These are phyloP conservation scores for Tilletia horrida DNA, from an alignment of 1,284 basidiomycete genomes.

Conservation along the genomic window DNA sequence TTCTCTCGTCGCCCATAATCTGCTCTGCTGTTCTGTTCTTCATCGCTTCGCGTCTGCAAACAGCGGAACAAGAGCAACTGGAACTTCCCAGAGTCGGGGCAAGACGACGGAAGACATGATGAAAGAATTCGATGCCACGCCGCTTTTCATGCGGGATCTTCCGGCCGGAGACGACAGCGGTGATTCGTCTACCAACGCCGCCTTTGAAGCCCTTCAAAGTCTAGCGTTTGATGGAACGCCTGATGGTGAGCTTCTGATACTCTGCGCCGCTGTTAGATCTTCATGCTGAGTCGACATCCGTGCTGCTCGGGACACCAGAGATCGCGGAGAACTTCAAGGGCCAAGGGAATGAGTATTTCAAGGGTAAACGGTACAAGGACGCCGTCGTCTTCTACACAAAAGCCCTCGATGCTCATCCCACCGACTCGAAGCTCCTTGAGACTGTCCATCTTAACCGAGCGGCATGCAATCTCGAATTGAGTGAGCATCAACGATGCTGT, in stretches of 20 bases:
- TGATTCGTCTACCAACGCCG: conserved; percentile 46
- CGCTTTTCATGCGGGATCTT: conserved; percentile 88
- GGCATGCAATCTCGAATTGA: conserved; percentile 82
- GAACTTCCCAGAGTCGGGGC: conserved; percentile 2
- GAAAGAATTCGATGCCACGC: conserved; percentile 56
- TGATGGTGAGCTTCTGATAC: conserved; percentile 69
- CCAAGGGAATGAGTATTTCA: conserved; percentile 91
- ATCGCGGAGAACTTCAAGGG: conserved; percentile 87
- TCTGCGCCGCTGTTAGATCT: neutral
- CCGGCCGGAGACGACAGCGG: conserved; percentile 57
- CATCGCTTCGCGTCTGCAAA: neutral
- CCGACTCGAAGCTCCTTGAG: conserved; percentile 66
- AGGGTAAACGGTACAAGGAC: conserved; percentile 78
- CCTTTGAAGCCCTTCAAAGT: conserved; percentile 78
- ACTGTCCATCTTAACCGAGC: conserved; percentile 68
- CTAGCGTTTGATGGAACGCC: conserved; percentile 84
- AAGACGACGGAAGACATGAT: conserved; percentile 28
- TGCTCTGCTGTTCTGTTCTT: neutral
- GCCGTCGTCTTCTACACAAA: conserved; percentile 86
- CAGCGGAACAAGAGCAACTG: conserved; percentile 12
- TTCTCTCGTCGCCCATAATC: neutral
- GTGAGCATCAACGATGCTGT: conserved; percentile 59
- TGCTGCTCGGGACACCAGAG: conserved; percentile 60
- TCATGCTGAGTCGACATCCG: neutral
- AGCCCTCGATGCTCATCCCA: conserved; percentile 77